Percentiles rank a stretch among this genome's conserved stretches.
Conservation (phyloP, 1,284 basidiomycete genomes). For the Cutaneotrichosporon sp. region DNA sequence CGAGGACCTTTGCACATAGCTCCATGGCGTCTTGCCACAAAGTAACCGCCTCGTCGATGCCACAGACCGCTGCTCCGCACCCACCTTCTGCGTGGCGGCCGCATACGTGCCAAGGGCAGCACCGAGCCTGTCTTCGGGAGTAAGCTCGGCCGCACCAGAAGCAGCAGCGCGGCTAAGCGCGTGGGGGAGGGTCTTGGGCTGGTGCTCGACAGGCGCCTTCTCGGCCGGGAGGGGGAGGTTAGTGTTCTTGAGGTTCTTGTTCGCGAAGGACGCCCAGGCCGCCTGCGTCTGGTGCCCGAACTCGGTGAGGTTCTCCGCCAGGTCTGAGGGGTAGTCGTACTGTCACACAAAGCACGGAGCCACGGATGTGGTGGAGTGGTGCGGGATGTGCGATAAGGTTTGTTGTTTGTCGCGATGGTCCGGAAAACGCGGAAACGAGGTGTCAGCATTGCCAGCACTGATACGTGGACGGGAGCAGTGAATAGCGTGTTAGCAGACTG, state of each 20-base stretch:
- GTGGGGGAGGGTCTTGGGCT: constrained; percentile 92
- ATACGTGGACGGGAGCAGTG: background rate
- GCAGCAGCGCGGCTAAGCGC: constrained; percentile 80
- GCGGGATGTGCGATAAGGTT: no score
- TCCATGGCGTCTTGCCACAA: no score
- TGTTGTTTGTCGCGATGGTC: no score
- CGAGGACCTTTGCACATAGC: no score
- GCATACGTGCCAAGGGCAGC: constrained; percentile 75
- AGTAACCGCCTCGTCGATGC: no score
- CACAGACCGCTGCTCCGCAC: constrained; percentile 5
- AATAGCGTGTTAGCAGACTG: background rate
- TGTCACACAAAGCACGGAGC: no score
- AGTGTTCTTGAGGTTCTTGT: constrained; percentile 82
- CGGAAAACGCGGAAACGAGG: background rate
- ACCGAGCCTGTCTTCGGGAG: constrained; percentile 63
- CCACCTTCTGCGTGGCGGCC: constrained; percentile 70
- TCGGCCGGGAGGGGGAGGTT: constrained; percentile 64
- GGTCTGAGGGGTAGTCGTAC: constrained; percentile 72
- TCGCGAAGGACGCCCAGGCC: constrained; percentile 77
- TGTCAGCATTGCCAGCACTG: background rate
- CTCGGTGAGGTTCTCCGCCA: constrained; percentile 54
- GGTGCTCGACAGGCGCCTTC: constrained; percentile 19
- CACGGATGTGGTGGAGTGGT: background rate
- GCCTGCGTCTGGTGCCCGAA: constrained; percentile 63
- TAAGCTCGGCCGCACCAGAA: constrained; percentile 60